Conservation (phyloP, 2,329 filamentous ascomycete species). For the Pyrenophora teres region DNA sequence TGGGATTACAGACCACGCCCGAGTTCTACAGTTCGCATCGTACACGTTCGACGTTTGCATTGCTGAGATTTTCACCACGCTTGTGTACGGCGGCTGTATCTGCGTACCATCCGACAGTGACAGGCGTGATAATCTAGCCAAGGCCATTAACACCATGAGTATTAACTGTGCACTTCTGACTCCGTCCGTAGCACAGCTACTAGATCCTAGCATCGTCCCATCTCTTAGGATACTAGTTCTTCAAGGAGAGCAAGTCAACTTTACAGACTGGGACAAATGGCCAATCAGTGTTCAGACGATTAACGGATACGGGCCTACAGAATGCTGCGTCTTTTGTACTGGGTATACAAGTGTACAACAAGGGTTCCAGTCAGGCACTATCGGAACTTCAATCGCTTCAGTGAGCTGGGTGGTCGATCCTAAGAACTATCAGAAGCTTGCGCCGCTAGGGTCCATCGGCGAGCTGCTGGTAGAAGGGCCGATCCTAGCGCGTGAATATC, state of each 20-base stretch:
- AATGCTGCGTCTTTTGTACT: too few species aligned
- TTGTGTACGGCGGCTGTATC: neutral
- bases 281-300: too few species aligned
- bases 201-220: constrained; percentile 41
- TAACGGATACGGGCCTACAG: too few species aligned
- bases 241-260: constrained; percentile 2
- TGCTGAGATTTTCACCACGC: neutral
- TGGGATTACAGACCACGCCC: too few species aligned
- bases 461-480: too few species aligned
- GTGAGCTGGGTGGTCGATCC: too few species aligned
- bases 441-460: too few species aligned
- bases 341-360: too few species aligned
- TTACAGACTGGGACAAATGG: neutral
- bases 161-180: neutral
- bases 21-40: constrained; percentile 5
- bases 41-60: constrained; percentile 49
- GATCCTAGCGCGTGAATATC: too few species aligned
- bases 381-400: too few species aligned
- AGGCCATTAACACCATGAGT: constrained; percentile 48
- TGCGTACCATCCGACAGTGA: neutral
- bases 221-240: constrained; percentile 51
- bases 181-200: constrained; percentile 17
- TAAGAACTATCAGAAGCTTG: too few species aligned
- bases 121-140: constrained; percentile 41
- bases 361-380: too few species aligned